Evolutionary conservation across 1,284 basidiomycete species (phyloP), one percentile per base, ranked within the genome.

Genomic region (Trichosporon coremiiforme): DNA sequence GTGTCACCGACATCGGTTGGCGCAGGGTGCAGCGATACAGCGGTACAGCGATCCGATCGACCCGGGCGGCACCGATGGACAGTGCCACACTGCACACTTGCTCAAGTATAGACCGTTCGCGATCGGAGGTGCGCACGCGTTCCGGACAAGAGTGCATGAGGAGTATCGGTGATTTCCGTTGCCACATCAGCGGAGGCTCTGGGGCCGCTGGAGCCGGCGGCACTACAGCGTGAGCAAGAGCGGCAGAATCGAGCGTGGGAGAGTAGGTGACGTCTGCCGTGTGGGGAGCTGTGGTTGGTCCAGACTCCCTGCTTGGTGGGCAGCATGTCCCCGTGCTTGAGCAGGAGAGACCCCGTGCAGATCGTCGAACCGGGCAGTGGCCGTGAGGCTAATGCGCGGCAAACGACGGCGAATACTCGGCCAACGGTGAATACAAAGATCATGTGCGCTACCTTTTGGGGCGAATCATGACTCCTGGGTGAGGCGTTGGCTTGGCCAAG

Each of bases 221-320:
- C 17, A 62, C 15, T 15, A 31, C 4, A 9, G 29, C 13, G 25
- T 4, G 22, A 10, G 22, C 3, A 25, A 13, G 53, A 25, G 20
- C 20, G 50, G 50, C 22, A 29, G 22, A n/a, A 12, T 12, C 20
- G 55, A 33, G 15, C 57, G 57, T 62, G 57, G 57, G 57, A 62
- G 57, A 62, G 29, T 62, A 62, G 57, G 57, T 62, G 57, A 62
- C 57, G 57, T 62, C 57, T 31, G 15, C 57, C 31, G 2, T 35
- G 7, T n/a, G 9, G 29, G 29, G 29, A 12, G 31, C 57, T 33
- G 15, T 31, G 57, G 31, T 33, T 53, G 50, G 50, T 53, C 50
- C 50, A 53, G 55, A 6, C 55, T 45, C 41, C 5, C 10, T 15
- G 17, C 17, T n/a, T 5, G 41, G 10, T 60, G 29, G 13, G 29